Base-by-base conservation (phyloP, 306 rosid species). In the Luffa aegyptiaca region DNA sequence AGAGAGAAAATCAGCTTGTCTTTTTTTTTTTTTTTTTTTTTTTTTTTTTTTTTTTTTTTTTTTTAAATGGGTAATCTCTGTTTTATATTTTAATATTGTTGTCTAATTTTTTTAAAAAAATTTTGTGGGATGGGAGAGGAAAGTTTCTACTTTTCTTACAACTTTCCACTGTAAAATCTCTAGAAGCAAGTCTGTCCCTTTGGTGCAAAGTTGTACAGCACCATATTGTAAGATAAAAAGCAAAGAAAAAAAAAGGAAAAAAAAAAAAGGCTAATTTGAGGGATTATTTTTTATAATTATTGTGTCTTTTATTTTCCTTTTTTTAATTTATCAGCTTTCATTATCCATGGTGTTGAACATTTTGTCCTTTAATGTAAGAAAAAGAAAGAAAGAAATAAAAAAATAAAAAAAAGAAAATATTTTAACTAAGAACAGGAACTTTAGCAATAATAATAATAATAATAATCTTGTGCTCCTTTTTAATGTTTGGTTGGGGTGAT, bases 201-300 rank as follows among this genome's bases (percentile, higher is more conserved):
- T 77, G 93, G 93, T 90, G 93, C 94, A 85, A 84, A 90, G 77
- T 82, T 66, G 80, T 63, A 83, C 17, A 59, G 91, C 95, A 88
- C 89, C 90, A 68, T 81, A 9, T 18, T 87, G 92, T 93, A 92
- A 87, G 86, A 92, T 92, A 87, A 85, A 87, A 63, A 66, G 56
- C 33, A 45, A 69, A 85, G 85, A 85, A 51, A 68, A 61, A 80
- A 52, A 37, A n/a, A n/a, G n/a, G n/a, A n/a, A n/a, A 85, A 51
- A 68, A 61, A 80, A 64, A 53, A 10, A 84, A 71, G 80, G 83
- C 88, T 89, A 89, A 88, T 89, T 87, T 83, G 84, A 86, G 85
- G 55, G 84, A 83, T 82, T 71, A 45, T 72, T 80, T 49, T 49
- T 44, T 72, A 45, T 46, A 20, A 10, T 72, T 72, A n/a, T 46